Evolutionary conservation across 1,284 basidiomycete genomes (phyloP).

Genomic region (Cerioporus squamosus): DNA sequence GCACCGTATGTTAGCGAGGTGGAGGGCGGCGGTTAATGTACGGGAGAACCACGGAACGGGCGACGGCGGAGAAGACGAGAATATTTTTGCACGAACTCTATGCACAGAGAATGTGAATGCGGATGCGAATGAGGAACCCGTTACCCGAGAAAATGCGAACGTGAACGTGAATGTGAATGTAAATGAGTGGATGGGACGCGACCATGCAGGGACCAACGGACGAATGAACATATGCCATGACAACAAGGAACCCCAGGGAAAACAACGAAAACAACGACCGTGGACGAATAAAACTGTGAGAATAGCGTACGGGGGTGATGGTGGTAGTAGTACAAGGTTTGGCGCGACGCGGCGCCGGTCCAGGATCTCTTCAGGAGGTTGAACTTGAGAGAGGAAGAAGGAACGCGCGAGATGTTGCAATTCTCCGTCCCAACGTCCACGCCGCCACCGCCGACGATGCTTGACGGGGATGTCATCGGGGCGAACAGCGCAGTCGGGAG

Average conservation of each 20-base stretch:
- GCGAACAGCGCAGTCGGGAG: neutral
- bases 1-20: conserved; percentile 3
- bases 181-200: conserved; percentile 4
- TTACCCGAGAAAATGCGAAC: neutral
- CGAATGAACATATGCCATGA: neutral
- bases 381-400: too few species aligned
- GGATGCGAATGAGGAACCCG: neutral
- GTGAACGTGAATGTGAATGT: too few species aligned
- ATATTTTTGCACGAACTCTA: conserved; percentile 2
- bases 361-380: neutral
- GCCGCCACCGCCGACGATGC: neutral
- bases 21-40: neutral
- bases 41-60: neutral
- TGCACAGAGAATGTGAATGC: neutral
- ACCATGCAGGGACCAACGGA: neutral
- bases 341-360: conserved; percentile 1
- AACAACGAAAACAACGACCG: neutral
- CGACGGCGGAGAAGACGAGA: neutral
- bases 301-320: neutral
- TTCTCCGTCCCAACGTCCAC: neutral
- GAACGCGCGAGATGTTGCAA: neutral
- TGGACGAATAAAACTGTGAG: conserved; percentile 4
- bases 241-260: neutral
- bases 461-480: neutral
- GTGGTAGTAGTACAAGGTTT: neutral